phyloP scores from a whole-genome alignment of 139 green algal species.

The Chlorella sp. region DNA sequence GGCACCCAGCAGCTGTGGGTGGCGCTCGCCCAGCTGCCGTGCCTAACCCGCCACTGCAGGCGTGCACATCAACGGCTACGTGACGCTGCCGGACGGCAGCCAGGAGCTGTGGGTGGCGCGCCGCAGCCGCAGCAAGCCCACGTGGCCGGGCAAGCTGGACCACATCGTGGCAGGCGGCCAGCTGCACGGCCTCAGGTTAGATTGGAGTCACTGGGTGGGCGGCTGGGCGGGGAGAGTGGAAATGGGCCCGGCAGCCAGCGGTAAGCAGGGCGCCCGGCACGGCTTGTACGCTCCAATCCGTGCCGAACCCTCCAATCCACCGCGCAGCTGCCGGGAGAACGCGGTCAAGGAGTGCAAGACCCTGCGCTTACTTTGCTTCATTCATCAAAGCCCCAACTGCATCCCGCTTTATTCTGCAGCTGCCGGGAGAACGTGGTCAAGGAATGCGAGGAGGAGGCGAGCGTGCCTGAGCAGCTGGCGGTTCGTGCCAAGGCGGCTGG shows the following conservation, averaged over 20 bases:
- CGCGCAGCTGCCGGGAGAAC: conserved; percentile 70
- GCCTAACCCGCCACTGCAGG: too few species aligned
- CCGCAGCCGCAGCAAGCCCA: conserved; percentile 79
- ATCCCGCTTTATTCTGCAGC: conserved; percentile 24
- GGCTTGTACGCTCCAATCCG: too few species aligned
- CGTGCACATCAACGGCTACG: conserved; percentile 94
- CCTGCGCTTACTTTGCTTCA: too few species aligned
- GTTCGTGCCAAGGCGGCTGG: conserved; percentile 47
- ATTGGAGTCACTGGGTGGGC: too few species aligned
- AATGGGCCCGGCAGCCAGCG: too few species aligned
- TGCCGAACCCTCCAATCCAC: too few species aligned
- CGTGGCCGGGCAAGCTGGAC: conserved; percentile 94
- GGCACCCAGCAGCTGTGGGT: conserved; percentile 89
- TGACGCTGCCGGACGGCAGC: conserved; percentile 49
- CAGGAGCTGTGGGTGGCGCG: conserved; percentile 90
- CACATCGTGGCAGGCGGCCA: conserved; percentile 94
- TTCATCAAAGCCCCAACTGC: too few species aligned
- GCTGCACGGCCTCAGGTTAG: conserved; percentile 48
- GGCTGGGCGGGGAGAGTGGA: too few species aligned
- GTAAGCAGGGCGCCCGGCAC: too few species aligned
- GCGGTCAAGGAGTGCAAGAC: conserved; percentile 93
- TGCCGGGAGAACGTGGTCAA: conserved; percentile 89
- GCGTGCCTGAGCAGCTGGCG: conserved; percentile 80
- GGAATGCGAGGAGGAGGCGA: conserved; percentile 95
- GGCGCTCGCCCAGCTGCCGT: too few species aligned